Percentiles rank a stretch among this genome's conserved stretches.
Conservation (phyloP, 2,329 filamentous ascomycete species). For the Verticillium dahliae region DNA sequence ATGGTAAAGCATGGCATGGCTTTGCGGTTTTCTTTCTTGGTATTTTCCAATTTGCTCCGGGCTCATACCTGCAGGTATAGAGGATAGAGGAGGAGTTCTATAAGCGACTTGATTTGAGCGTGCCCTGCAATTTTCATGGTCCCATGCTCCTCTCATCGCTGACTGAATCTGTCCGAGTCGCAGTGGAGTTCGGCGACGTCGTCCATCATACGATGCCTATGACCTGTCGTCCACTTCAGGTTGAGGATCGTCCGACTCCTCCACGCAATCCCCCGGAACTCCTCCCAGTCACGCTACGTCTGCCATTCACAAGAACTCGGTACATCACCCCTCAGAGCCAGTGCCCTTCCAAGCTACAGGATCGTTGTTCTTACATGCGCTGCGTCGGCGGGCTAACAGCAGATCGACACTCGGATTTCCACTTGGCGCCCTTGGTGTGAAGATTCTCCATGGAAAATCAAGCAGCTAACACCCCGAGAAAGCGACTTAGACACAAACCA, state of each 20-base stretch:
- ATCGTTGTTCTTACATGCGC: no score
- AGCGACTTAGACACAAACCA: not conserved
- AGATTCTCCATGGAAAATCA: not conserved
- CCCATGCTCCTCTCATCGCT: no score
- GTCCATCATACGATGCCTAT: no score
- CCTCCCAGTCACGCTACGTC: no score
- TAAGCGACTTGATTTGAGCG: slow-evolving; percentile 2
- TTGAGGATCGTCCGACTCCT: not conserved
- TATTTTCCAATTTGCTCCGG: not conserved
- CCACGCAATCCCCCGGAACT: not conserved
- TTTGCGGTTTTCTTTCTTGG: no score
- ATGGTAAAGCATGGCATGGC: not conserved
- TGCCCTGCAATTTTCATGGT: not conserved
- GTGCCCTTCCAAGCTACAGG: not conserved
- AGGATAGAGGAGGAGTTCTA: slow-evolving; percentile 1
- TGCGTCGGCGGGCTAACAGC: not conserved
- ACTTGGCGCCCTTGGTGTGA: not conserved
- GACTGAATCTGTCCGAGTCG: no score
- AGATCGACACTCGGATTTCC: not conserved
- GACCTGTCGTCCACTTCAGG: not conserved
- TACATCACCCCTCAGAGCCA: not conserved
- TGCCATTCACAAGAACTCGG: not conserved
- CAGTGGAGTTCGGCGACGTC: no score
- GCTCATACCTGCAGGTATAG: not conserved
- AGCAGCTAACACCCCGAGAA: no score